A percentile compares a stretch with the other conserved stretches of the same genome.
Conservation (phyloP, 140 eudicot genomes). For the Senecio squalidus region DNA sequence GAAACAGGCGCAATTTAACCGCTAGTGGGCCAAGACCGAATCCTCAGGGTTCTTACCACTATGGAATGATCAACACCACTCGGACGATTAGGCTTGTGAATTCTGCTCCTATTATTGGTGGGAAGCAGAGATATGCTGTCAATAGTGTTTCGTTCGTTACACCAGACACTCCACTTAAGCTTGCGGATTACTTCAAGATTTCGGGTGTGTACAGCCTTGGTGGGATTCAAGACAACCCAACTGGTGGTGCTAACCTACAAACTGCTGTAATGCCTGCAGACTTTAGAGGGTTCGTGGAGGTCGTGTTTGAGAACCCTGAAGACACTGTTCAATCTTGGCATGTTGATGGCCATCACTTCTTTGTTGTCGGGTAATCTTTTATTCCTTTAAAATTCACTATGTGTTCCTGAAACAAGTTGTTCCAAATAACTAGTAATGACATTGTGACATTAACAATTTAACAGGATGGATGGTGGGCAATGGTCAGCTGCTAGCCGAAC, state of each 20-base stretch:
- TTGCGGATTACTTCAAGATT: slow-evolving; percentile 64
- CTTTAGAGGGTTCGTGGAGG: slow-evolving; percentile 55
- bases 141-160: slow-evolving; percentile 56
- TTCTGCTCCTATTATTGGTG: slow-evolving; percentile 50
- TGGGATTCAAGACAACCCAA: slow-evolving; percentile 50
- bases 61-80: slow-evolving; percentile 56
- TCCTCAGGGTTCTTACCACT: slow-evolving; percentile 76
- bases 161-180: slow-evolving; percentile 67
- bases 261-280: slow-evolving; percentile 76
- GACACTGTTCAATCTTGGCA: slow-evolving; percentile 64
- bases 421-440: neutral
- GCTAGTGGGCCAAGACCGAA: slow-evolving; percentile 83
- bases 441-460: neutral
- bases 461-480: slow-evolving; percentile 80
- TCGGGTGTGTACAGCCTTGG: slow-evolving; percentile 51
- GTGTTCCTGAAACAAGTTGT: neutral
- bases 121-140: slow-evolving; percentile 64
- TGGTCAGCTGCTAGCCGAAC: slow-evolving; percentile 73
- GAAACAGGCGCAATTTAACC: slow-evolving; percentile 47
- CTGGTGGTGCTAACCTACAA: slow-evolving; percentile 50
- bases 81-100: slow-evolving; percentile 55
- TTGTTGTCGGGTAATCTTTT: slow-evolving; percentile 58
- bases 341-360: slow-evolving; percentile 66
- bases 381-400: neutral
- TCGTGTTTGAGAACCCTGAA: slow-evolving; percentile 62